phyloP scores from a whole-genome alignment of 441 rosid species.

The Manihot esculenta region DNA sequence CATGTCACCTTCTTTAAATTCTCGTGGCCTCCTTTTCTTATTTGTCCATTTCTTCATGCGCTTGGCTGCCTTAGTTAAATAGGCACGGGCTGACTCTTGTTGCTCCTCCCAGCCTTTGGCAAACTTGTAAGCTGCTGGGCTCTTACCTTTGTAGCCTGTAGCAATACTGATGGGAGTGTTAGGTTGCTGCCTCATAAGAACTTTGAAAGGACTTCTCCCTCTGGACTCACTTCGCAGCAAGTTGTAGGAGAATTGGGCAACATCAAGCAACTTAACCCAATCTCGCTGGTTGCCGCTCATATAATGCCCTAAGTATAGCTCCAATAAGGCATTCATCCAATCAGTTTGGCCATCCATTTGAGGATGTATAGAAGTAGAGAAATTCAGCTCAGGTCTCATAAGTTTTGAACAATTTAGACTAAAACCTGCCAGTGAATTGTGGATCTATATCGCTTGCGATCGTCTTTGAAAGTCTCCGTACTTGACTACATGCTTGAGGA shows the following conservation, averaged over 20 bases:
- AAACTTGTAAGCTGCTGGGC: not conserved
- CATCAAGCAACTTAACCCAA: not conserved
- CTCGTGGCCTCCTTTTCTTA: not conserved
- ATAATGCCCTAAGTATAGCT: not conserved
- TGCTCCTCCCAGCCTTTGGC: not conserved
- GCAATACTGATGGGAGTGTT: not conserved
- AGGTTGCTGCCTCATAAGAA: not conserved
- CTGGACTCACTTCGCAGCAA: not conserved
- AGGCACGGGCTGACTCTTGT: too few species aligned
- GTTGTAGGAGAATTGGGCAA: not conserved
- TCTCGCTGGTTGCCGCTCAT: not conserved
- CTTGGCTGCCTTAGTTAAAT: too few species aligned
- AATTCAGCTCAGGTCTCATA: not conserved
- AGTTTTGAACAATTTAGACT: too few species aligned
- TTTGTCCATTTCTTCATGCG: not conserved
- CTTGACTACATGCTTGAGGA: too few species aligned
- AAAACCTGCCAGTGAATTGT: not conserved
- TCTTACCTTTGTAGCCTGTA: not conserved
- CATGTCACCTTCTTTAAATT: not conserved
- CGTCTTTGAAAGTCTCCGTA: not conserved
- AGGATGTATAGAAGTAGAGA: not conserved
- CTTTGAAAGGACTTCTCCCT: not conserved
- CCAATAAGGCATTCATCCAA: not conserved
- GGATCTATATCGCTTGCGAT: not conserved
- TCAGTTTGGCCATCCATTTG: not conserved